Evolutionary conservation across 1,139 yeast genomes (phyloP), one percentile per base, ranked within the genome.

Genomic region (Diutina neorugosa): DNA sequence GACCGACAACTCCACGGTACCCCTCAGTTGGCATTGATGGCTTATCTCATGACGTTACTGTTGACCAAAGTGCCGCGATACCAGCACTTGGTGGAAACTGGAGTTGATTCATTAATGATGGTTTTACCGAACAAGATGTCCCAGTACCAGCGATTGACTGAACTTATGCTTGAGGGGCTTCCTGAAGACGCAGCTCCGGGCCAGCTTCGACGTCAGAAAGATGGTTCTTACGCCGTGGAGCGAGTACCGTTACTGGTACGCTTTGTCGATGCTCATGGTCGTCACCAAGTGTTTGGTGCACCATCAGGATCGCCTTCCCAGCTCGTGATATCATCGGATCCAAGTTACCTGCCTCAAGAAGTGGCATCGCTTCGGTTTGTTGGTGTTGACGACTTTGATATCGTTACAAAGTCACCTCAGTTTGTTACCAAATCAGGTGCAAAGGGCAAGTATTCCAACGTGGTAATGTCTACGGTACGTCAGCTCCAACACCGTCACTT

Each of bases 31-130:
- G 23, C 40, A 2, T 18, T 46, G 14, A 11, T 9, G n/a, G 41
- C 40, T 7, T 46, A 46, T 18, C 16, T 46, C 2, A 8, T 46
- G 12, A 46, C 27, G 14, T 27, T 27, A 7, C 11, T 34, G 19
- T 12, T 46, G 14, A 23, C 50, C 4, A 46, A 46, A 14, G 50
- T 46, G 20, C 50, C 50, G 12, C 50, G 50, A 5, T 46, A 46
- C 27, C 40, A 27, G 11, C 21, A 25, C 19, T 19, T 46, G 12
- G 9, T 12, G 9, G 40, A 46, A 18, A 9, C 40, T 1, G 40
- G 50, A 6, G 16, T 46, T 2, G 50, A 46, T 25, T 46, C 50
- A 8, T 6, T 46, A 6, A 27, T 46, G 41, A n/a, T 21, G 19
- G 21, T 46, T 9, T 20, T 18, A 4, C 37, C 40, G 3, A 3